These are phyloP conservation scores for Aspergillus intermedius DNA, from an alignment of 2,329 filamentous ascomycete species.

Conservation along the genomic window DNA sequence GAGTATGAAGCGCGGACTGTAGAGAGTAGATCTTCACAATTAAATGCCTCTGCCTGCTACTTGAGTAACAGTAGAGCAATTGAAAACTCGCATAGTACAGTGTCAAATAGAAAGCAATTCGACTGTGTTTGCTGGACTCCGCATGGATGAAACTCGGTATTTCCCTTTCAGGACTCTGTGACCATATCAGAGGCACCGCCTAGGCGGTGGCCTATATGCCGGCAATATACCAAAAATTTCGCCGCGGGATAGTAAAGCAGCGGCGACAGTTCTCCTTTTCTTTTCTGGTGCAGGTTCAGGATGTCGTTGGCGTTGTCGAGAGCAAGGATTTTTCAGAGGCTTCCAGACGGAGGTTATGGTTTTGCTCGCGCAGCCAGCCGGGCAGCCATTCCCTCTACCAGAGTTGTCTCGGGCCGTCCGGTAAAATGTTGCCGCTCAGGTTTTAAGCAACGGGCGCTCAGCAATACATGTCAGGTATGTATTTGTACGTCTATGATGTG, in stretches of 20 bases:
- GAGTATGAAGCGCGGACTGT: too few species aligned
- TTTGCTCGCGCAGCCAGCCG: too few species aligned
- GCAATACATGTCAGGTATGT: background rate
- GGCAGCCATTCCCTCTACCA: background rate
- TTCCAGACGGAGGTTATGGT: slow-evolving; percentile 1
- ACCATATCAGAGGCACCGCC: slow-evolving; percentile 1
- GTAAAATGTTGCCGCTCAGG: background rate
- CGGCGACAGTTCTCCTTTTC: slow-evolving; percentile 1
- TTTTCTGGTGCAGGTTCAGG: slow-evolving; percentile 6
- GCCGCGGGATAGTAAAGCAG: background rate
- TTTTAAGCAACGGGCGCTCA: background rate
- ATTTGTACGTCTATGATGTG: background rate
- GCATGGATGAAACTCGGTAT: too few species aligned
- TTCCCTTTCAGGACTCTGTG: too few species aligned
- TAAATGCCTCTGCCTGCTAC: too few species aligned
- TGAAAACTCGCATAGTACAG: too few species aligned
- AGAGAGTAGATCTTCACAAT: too few species aligned
- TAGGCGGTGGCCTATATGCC: slow-evolving; percentile 5
- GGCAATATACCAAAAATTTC: slow-evolving; percentile 7
- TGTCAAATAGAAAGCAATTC: too few species aligned
- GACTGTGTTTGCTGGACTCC: too few species aligned
- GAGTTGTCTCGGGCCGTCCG: background rate
- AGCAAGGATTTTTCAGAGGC: slow-evolving; percentile 8
- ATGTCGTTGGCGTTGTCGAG: slow-evolving; percentile 19
- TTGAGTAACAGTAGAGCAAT: too few species aligned